Base-by-base conservation (phyloP, 2,329 filamentous ascomycete genomes). In the Neodidymelliopsis sp. region DNA sequence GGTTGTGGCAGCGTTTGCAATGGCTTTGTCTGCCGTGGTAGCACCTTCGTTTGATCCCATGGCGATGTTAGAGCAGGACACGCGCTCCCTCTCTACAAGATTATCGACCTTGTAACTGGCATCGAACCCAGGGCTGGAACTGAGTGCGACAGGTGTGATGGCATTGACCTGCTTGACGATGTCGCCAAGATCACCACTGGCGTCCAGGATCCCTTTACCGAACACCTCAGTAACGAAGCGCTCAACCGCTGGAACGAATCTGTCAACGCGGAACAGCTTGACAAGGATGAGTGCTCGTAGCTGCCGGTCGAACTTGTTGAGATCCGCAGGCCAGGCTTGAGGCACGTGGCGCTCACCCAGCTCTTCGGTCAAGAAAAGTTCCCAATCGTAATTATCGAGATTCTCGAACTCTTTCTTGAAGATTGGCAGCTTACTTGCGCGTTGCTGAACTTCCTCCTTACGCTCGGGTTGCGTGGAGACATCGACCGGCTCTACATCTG, bases 51-150 rank as follows among this genome's bases (percentile, higher is more conserved):
- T 95, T 34, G 94, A 97, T 67, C 94, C 94, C 94, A 99, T 99
- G 63, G 95, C 95, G 68, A 99, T 97, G 73, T 97, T 97, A 50
- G 91, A 92, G 77, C 94, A 99, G 44, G 84, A 86, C 40, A 90
- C 87, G 50, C 85, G 84, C 72, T 85, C 87, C 59, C 90, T 84
- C 74, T 96, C 90, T 22, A 97, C 95, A 43, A 99, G 81, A 53
- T 87, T 91, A 73, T 99, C 94, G 52, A 99, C 94, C 80, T 99
- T 99, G 85, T 97, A 99, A 71, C 91, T 96, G 43, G 95, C 95
- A 74, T 99, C 94, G 71, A 99, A 99, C 27, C 94, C 94, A 52
- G 93, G 91, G 66, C 89, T 97, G 5, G 94, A 99, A 65, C 93
- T 93, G 25, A 99, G 83, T 3, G 94, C 89, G 60, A 99, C 89